A percentile compares a stretch with the other conserved stretches of the same genome.
These are phyloP conservation scores for Aspergillus phoenicis DNA, from an alignment of 2,329 filamentous ascomycete genomes.

Conservation along the genomic window DNA sequence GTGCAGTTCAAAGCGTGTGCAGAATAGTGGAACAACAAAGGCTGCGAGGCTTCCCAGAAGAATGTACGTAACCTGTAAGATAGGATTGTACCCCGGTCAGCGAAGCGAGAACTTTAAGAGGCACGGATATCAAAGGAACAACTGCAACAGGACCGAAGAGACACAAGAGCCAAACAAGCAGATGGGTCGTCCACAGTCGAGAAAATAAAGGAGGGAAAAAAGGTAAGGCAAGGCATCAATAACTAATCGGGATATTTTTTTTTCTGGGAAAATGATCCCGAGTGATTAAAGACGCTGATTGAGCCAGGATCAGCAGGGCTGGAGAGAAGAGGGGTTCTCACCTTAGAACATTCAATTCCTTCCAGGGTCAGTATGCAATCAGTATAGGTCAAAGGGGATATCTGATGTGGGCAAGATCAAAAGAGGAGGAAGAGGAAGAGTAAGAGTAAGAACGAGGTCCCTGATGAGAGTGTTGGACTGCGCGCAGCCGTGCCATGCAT, in stretches of 20 bases:
- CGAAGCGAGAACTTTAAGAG: not conserved
- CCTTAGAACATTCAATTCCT: not conserved
- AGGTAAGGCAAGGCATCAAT: not conserved
- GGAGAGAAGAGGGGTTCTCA: not conserved
- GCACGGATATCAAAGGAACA: not conserved
- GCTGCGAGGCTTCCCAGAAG: not conserved
- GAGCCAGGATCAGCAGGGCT: not conserved
- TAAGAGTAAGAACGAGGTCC: not conserved
- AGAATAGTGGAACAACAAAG: not conserved
- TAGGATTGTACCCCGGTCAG: not conserved
- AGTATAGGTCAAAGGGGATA: not conserved
- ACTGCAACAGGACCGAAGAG: not conserved
- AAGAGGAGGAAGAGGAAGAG: not conserved
- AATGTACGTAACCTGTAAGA: slow-evolving; percentile 1
- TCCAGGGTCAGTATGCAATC: not conserved
- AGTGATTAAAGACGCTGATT: not conserved
- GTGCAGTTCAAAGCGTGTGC: not conserved
- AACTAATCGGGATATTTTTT: not conserved
- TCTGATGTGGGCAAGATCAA: not conserved
- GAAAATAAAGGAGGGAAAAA: not conserved
- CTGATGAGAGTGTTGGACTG: not conserved
- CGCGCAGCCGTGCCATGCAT: slow-evolving; percentile 14
- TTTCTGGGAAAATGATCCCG: not conserved
- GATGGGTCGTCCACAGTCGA: not conserved
- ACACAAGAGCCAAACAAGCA: not conserved